Percentiles rank a stretch among this genome's conserved stretches.
phyloP scores from a whole-genome alignment of 495 filamentous ascomycete species.

The Venustampulla echinocandica region DNA sequence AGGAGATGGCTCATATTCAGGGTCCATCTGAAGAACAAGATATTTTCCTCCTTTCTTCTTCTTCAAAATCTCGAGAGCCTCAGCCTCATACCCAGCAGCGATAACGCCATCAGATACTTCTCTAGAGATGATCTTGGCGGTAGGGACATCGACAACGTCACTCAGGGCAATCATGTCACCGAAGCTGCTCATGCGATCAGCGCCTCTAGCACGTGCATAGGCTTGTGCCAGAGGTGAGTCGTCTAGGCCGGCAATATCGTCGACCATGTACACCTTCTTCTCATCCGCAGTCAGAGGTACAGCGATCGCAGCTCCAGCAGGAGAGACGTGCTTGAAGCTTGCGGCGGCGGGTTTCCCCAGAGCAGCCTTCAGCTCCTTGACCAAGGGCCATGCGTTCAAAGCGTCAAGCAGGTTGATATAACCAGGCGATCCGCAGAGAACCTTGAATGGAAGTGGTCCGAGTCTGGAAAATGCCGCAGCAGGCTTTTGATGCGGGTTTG shows the following conservation, averaged over 20 bases:
- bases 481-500: slow-evolving; percentile 96
- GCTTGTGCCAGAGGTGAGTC: slow-evolving; percentile 81
- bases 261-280: slow-evolving; percentile 95
- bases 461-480: slow-evolving; percentile 72
- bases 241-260: slow-evolving; percentile 84
- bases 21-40: slow-evolving; percentile 90
- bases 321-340: slow-evolving; percentile 98
- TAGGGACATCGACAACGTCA: slow-evolving; percentile 78
- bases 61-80: slow-evolving; percentile 81
- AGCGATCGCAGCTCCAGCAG: slow-evolving; percentile 90
- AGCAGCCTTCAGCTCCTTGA: slow-evolving; percentile 90
- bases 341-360: slow-evolving; percentile 86
- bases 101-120: slow-evolving; percentile 97
- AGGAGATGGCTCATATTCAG: slow-evolving; percentile 64
- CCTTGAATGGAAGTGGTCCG: slow-evolving; percentile 83
- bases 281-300: slow-evolving; percentile 76
- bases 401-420: slow-evolving; percentile 97
- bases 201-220: slow-evolving; percentile 88
- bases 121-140: slow-evolving; percentile 91
- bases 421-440: slow-evolving; percentile 83
- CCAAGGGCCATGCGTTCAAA: slow-evolving; percentile 91
- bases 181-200: slow-evolving; percentile 95
- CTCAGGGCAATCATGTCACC: slow-evolving; percentile 93
- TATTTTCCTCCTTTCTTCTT: slow-evolving; percentile 99
- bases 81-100: slow-evolving; percentile 74